Evolutionary conservation across 1,139 yeast genomes (phyloP), one percentile per base, ranked within the genome.

Genomic region (Sugiyamaella japonica): DNA sequence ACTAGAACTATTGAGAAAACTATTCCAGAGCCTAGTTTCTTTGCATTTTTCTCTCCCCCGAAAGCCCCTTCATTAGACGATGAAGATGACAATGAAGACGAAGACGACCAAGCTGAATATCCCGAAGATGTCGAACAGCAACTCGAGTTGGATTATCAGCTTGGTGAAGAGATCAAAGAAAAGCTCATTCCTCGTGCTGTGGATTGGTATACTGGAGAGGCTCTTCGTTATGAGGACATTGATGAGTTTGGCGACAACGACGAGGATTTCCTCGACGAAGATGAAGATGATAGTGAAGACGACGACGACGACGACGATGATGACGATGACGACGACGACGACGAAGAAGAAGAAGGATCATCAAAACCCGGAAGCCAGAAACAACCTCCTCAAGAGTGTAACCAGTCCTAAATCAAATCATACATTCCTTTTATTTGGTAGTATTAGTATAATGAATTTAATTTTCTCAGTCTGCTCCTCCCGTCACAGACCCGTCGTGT

Each of bases 141-240:
- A 69, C 81, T 93, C 66, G 97, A 91, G 66, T 77, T 88, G 66
- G 99, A 93, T 74, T 95, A 93, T 76, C 95, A 91, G 69, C 79
- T 91, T 62, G 99, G 99, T 59, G 99, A 93, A 74, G 95, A 90
- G 68, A 84, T 93, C 71, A 93, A 95, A 77, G 98, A 95, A 72
- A 86, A 95, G 72, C 81, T 93, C 70, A 86, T 93, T 63, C 97
- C 98, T 61, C 84, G 97, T 67, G 98, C 98, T 54, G 82, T 93
- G 66, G 97, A 91, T 73, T 93, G 98, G 98, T 93, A 89, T 72
- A 91, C 98, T 15, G 98, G 99, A 51, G 90, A 87, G 63, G 99
- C 99, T n/a, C 81, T 91, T 56, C 81, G 78, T 72, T 82, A 75
- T 58, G 76, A 76, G 28, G 77, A 71, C 50, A 77, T 76, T 53